These are phyloP conservation scores for Beauveria sp. DNA, from an alignment of 2,329 filamentous ascomycete species.

Conservation along the genomic window DNA sequence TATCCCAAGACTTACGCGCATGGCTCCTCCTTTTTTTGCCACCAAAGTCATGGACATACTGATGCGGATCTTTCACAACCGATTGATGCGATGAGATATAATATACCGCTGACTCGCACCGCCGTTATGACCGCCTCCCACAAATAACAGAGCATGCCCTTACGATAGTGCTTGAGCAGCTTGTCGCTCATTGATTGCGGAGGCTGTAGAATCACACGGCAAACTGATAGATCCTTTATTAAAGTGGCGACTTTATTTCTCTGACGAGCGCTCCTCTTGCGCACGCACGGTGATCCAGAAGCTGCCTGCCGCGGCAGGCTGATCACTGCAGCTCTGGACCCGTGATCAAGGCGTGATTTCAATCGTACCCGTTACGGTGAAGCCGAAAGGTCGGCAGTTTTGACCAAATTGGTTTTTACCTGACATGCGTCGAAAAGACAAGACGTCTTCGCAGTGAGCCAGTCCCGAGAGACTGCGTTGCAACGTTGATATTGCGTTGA, in stretches of 20 bases:
- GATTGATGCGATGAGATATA: neutral
- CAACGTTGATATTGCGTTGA: neutral
- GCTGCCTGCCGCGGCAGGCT: neutral
- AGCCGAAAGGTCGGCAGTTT: neutral
- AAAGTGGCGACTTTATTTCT: no score
- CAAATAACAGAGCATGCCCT: neutral
- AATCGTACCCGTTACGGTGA: neutral
- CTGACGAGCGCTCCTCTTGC: no score
- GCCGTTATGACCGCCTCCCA: neutral
- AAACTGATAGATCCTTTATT: no score
- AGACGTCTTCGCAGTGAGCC: neutral
- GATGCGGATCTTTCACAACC: neutral
- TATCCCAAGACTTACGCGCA: neutral
- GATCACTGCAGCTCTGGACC: neutral
- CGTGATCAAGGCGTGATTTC: neutral
- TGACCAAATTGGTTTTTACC: neutral
- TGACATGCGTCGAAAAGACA: no score
- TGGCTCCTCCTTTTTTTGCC: neutral
- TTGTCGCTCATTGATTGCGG: no score
- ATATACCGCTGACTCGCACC: neutral
- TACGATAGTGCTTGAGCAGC: no score
- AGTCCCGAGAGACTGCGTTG: neutral
- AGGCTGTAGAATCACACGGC: no score
- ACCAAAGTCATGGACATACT: neutral
- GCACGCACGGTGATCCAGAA: no score